phyloP scores from a whole-genome alignment of 805 yeast genomes.

The Nakazawaea sp. region DNA sequence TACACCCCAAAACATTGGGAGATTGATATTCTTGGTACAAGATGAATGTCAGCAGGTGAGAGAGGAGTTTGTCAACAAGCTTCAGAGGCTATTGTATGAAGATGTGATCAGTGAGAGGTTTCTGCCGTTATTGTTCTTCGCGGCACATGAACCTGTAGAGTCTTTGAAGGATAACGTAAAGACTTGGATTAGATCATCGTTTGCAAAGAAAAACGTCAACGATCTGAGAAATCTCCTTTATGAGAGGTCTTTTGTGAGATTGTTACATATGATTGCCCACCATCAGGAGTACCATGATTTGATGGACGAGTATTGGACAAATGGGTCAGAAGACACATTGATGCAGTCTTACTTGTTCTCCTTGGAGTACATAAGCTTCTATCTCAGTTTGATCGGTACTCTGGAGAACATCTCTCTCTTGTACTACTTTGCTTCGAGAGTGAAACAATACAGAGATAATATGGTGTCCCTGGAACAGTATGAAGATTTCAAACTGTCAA shows the following conservation, averaged over 20 bases:
- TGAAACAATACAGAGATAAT: slow-evolving; percentile 71
- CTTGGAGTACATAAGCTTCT: slow-evolving; percentile 53
- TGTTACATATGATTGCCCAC: slow-evolving; percentile 67
- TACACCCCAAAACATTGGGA: slow-evolving; percentile 41
- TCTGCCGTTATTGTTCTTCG: slow-evolving; percentile 60
- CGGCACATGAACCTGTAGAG: slow-evolving; percentile 68
- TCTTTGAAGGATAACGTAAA: slow-evolving; percentile 41
- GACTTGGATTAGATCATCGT: slow-evolving; percentile 69
- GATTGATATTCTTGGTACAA: slow-evolving; percentile 52
- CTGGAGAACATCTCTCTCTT: slow-evolving; percentile 65
- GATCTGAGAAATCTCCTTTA: slow-evolving; percentile 38
- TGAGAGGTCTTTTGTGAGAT: slow-evolving; percentile 62
- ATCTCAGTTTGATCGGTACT: slow-evolving; percentile 50
- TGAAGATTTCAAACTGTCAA: slow-evolving; percentile 6
- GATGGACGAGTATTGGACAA: slow-evolving; percentile 19
- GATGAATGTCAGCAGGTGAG: slow-evolving; percentile 62
- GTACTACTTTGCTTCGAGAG: slow-evolving; percentile 69
- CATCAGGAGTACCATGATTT: slow-evolving; percentile 56
- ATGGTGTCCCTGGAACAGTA: slow-evolving; percentile 28
- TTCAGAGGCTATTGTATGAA: slow-evolving; percentile 45
- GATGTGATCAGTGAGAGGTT: slow-evolving; percentile 58
- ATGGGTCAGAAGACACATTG: slow-evolving; percentile 14
- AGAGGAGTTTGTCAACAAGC: slow-evolving; percentile 34
- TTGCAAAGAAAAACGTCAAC: slow-evolving; percentile 24
- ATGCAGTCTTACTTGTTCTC: slow-evolving; percentile 46